Evolutionary conservation across 2,329 filamentous ascomycete genomes (phyloP), one percentile per base, ranked within the genome.

Genomic region (Epichloe coenophiala): DNA sequence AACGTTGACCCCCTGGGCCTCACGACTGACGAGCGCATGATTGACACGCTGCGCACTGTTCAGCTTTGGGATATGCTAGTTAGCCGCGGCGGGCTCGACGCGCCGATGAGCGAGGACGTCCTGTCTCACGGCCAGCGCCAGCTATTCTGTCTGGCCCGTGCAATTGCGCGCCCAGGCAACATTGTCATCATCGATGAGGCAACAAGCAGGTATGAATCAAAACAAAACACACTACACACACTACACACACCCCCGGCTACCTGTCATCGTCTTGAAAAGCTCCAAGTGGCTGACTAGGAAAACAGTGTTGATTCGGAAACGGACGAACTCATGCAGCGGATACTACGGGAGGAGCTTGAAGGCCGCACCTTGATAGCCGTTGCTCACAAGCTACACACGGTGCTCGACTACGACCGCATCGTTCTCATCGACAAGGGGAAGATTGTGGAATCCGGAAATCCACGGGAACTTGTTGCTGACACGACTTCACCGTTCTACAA

Each of bases 341-440:
- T 68, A 11, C 58, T 70, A 8, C 52, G 50, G 1, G 51, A 60
- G 1, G 60, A 67, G 47, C 66, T 69, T 27, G 49, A 54, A 2
- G 55, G 60, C 0, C 74, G 76, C 53, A 84, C 81, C 0, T 70
- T 85, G 15, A 62, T 72, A 17, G 61, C 66, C 2, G 61, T 71
- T n/a, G 67, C 63, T 0, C 69, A 72, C 53, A 64, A 68, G 21
- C 55, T 71, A n/a, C 62, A 67, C 6, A 74, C 72, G 3, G 71
- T 78, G 38, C 63, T 73, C 41, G 71, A 72, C 52, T 76, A 73
- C 59, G 75, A 79, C 57, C 66, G 63, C 19, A 67, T 86, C 15
- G 80, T 85, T 5, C 84, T 86, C 57, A 81, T 83, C 3, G 82
- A 86, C 62, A 80, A 80, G 40, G 82, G 83, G 0, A 67, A 65